Percentiles rank a stretch among this genome's conserved stretches.
phyloP scores from a whole-genome alignment of 768 basidiomycete species.

The Leccinellum luteum region DNA sequence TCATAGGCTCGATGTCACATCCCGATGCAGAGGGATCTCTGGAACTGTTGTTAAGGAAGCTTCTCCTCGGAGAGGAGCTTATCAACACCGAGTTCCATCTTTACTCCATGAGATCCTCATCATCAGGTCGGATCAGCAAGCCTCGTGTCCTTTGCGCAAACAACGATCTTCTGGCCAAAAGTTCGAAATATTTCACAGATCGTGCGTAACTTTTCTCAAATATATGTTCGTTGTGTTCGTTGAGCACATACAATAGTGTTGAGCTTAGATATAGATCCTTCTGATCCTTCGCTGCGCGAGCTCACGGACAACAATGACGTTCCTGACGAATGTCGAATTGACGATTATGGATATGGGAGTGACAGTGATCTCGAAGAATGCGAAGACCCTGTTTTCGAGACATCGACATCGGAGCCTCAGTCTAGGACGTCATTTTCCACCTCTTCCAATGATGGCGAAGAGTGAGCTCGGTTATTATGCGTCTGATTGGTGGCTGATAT shows the following conservation, averaged over 20 bases:
- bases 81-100: neutral
- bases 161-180: neutral
- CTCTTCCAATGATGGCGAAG: too few relatives aligned
- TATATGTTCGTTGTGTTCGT: neutral
- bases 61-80: neutral
- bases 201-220: neutral
- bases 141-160: neutral
- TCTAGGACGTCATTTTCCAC: too few relatives aligned
- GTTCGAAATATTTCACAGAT: neutral
- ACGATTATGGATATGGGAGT: neutral
- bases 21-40: neutral
- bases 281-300: neutral
- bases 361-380: neutral
- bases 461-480: too few relatives aligned
- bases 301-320: neutral
- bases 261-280: neutral
- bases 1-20: neutral
- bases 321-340: neutral
- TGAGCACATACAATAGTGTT: neutral
- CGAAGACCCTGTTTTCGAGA: neutral
- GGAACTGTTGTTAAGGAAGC: neutral
- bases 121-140: neutral
- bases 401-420: neutral
- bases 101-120: neutral
- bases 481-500: too few relatives aligned